Evolutionary conservation across 2,329 filamentous ascomycete genomes (phyloP).

Genomic region (Didymella pinodella): DNA sequence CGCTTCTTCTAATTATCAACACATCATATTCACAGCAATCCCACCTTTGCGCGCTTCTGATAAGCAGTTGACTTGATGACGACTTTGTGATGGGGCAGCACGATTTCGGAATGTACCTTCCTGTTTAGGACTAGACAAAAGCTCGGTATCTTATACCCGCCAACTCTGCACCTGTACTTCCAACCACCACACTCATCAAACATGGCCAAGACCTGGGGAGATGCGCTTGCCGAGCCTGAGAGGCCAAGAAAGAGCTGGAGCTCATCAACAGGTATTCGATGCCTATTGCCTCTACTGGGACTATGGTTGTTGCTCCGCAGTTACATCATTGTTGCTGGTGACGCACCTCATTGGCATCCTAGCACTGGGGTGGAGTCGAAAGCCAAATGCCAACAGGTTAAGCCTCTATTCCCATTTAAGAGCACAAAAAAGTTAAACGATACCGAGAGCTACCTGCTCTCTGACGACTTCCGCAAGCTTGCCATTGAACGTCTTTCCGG

Average conservation of each 20-base stretch:
- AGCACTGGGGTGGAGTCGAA: slow-evolving; percentile 8
- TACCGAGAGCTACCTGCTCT: slow-evolving; percentile 39
- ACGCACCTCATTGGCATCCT: slow-evolving; percentile 22
- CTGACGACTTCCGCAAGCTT: slow-evolving; percentile 39
- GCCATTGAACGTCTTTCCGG: slow-evolving; percentile 53
- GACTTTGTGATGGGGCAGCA: slow-evolving; percentile 11
- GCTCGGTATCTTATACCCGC: slow-evolving; percentile 20
- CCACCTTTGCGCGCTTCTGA: background rate
- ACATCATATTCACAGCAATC: background rate
- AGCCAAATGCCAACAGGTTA: slow-evolving; percentile 40
- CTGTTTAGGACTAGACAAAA: slow-evolving; percentile 29
- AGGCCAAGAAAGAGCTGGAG: slow-evolving; percentile 9
- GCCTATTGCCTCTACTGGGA: slow-evolving; percentile 16
- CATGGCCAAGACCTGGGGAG: slow-evolving; percentile 30
- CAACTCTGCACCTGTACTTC: slow-evolving; percentile 9
- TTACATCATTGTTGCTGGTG: slow-evolving; percentile 23
- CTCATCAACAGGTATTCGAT: slow-evolving; percentile 13
- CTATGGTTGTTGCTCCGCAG: slow-evolving; percentile 23
- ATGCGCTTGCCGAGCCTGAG: slow-evolving; percentile 10
- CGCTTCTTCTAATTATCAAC: background rate
- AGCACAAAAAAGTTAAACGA: slow-evolving; percentile 40
- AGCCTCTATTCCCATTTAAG: slow-evolving; percentile 35
- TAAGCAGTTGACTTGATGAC: slow-evolving; percentile 9
- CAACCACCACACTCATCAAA: slow-evolving; percentile 15
- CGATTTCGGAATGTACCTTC: slow-evolving; percentile 40